A percentile compares a stretch with the other conserved stretches of the same genome.
Conservation (phyloP, 495 filamentous ascomycete species). For the Articulospora tetracladia region DNA sequence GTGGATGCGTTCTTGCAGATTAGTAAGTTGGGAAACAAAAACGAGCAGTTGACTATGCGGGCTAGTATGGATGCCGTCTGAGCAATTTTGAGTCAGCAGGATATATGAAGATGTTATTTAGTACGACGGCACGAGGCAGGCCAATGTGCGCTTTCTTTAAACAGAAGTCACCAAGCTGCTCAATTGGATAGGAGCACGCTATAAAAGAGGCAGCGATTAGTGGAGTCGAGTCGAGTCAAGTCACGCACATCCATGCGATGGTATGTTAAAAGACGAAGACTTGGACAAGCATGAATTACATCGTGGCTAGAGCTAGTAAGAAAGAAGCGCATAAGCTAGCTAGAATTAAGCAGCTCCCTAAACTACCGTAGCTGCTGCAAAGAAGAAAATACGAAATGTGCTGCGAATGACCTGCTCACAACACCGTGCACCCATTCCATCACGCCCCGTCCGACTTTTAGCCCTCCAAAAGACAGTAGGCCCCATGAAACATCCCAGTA, state of each 20-base stretch:
- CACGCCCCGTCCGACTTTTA: not conserved
- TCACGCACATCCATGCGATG: not conserved
- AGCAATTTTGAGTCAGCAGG: slow-evolving; percentile 14
- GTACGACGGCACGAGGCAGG: not conserved
- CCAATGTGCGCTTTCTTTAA: not conserved
- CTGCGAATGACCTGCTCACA: slow-evolving; percentile 19
- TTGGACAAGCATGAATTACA: slow-evolving; percentile 39
- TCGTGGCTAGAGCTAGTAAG: slow-evolving; percentile 35
- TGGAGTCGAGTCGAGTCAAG: not conserved
- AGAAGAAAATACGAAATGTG: slow-evolving; percentile 15
- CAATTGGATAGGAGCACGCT: not conserved
- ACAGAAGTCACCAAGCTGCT: too few relatives aligned
- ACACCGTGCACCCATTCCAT: not conserved
- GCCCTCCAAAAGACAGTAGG: not conserved
- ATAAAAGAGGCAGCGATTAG: not conserved
- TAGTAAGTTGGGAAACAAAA: slow-evolving; percentile 96
- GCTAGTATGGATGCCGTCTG: slow-evolving; percentile 87
- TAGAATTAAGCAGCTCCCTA: slow-evolving; percentile 16
- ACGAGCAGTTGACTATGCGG: slow-evolving; percentile 87
- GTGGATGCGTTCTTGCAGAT: slow-evolving; percentile 98
- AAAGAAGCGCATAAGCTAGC: slow-evolving; percentile 17
- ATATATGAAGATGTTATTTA: not conserved
- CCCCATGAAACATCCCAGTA: not conserved
- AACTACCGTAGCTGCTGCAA: slow-evolving; percentile 8
- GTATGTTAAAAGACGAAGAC: not conserved